Evolutionary conservation across 805 yeast genomes (phyloP).

Genomic region (Metschnikowia lochheadii): DNA sequence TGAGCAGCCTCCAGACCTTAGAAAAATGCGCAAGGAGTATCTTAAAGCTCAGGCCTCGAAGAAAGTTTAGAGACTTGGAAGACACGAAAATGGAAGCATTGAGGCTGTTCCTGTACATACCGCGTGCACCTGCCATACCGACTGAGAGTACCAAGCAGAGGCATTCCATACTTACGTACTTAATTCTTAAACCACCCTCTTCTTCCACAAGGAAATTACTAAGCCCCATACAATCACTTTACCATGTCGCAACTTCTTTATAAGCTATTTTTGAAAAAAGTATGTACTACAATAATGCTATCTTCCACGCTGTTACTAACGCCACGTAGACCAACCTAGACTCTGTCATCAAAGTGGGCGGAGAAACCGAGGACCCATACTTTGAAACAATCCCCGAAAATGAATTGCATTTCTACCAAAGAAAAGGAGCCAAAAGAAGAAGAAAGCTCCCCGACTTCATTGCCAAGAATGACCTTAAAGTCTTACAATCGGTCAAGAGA

Average conservation of each 20-base stretch:
- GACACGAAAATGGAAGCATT: background rate
- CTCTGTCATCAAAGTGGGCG: constrained; percentile 26
- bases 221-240: background rate
- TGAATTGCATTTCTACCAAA: constrained; percentile 40
- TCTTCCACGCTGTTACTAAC: background rate
- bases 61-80: background rate
- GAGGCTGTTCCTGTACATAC: background rate
- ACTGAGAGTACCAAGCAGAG: constrained; percentile 4
- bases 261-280: constrained; percentile 35
- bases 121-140: background rate
- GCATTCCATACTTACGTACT: background rate
- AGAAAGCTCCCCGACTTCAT: constrained; percentile 34
- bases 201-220: background rate
- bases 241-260: constrained; percentile 31
- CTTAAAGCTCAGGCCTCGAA: background rate
- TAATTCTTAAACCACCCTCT: background rate
- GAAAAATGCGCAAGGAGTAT: constrained; percentile 51
- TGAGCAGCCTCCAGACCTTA: constrained; percentile 68
- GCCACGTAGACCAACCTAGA: constrained; percentile 24
- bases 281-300: constrained; percentile 18
- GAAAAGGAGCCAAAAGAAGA: constrained; percentile 38
- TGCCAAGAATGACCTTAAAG: constrained; percentile 29
- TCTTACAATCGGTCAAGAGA: constrained; percentile 33
- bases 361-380: constrained; percentile 33
- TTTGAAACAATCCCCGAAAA: constrained; percentile 38